Evolutionary conservation across 148 eudicot genomes (phyloP).

Genomic region (Heliamphora exappendiculata): DNA sequence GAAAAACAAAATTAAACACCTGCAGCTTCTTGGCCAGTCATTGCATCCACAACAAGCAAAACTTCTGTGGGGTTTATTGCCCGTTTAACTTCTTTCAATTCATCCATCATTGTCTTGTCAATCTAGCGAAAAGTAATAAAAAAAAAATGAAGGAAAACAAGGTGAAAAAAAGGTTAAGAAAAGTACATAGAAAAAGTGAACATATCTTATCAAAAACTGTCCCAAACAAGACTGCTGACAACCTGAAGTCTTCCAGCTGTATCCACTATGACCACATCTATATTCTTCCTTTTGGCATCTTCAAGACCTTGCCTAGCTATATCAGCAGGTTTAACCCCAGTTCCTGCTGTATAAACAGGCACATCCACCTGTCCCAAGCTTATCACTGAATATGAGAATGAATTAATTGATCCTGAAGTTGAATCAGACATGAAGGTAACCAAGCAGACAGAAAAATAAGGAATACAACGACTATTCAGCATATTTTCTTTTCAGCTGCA

Average conservation of each 20-base stretch:
- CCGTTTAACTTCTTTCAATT: constrained; percentile 81
- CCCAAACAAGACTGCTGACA: constrained; percentile 6
- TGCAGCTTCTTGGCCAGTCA: constrained; percentile 99
- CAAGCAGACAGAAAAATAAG: background rate
- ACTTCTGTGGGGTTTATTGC: constrained; percentile 84
- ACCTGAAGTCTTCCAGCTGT: constrained; percentile 99
- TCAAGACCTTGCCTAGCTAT: constrained; percentile 76
- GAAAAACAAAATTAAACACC: constrained; percentile 32
- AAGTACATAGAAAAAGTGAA: background rate
- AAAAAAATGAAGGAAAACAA: background rate
- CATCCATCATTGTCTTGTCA: constrained; percentile 94
- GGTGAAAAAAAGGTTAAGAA: background rate
- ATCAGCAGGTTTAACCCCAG: constrained; percentile 78
- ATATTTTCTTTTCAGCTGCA: background rate
- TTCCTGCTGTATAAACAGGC: constrained; percentile 89
- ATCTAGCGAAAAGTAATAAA: constrained; percentile 36
- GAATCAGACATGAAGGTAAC: background rate
- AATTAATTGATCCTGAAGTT: constrained; percentile 10
- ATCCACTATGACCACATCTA: constrained; percentile 90
- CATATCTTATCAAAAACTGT: background rate
- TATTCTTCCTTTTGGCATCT: constrained; percentile 77
- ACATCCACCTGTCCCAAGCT: constrained; percentile 76
- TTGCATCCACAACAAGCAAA: constrained; percentile 95
- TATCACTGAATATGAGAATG: constrained; percentile 35
- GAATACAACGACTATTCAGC: background rate